phyloP scores from a whole-genome alignment of 148 eudicot genomes.

The Camellia japonica region DNA sequence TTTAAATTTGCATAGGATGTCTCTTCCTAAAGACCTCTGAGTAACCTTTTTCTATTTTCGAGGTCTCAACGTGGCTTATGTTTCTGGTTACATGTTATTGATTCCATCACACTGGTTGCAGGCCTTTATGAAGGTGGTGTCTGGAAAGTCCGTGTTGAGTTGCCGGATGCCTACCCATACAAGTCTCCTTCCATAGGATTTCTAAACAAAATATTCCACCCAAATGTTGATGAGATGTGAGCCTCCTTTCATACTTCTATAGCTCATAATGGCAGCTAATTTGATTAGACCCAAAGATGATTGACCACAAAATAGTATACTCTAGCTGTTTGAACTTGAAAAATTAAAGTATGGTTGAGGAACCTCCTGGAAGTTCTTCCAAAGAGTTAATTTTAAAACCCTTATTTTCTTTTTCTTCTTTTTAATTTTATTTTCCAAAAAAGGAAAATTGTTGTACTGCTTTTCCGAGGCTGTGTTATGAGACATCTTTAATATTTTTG shows the following conservation, averaged over 20 bases:
- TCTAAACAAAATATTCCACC: slow-evolving; percentile 76
- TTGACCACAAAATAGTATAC: no score
- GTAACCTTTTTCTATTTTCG: background rate
- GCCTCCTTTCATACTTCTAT: slow-evolving; percentile 15
- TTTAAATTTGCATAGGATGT: background rate
- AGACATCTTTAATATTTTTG: background rate
- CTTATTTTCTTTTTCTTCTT: no score
- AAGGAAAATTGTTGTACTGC: background rate
- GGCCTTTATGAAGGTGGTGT: slow-evolving; percentile 87
- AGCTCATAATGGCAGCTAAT: background rate
- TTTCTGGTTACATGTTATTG: background rate
- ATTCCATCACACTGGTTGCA: slow-evolving; percentile 19
- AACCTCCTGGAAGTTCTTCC: no score
- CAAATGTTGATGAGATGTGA: slow-evolving; percentile 90
- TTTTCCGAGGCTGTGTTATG: background rate
- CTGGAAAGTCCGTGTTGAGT: slow-evolving; percentile 83
- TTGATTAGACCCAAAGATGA: background rate
- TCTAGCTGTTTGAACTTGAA: no score
- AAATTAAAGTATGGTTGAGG: no score
- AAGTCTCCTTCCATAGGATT: slow-evolving; percentile 90
- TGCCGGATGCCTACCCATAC: slow-evolving; percentile 88
- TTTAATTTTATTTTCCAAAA: no score
- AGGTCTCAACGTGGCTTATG: background rate
- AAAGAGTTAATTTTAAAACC: no score
- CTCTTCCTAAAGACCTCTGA: background rate